phyloP scores from a whole-genome alignment of 352 stramenopile species.

The Pythium pyrilobum region DNA sequence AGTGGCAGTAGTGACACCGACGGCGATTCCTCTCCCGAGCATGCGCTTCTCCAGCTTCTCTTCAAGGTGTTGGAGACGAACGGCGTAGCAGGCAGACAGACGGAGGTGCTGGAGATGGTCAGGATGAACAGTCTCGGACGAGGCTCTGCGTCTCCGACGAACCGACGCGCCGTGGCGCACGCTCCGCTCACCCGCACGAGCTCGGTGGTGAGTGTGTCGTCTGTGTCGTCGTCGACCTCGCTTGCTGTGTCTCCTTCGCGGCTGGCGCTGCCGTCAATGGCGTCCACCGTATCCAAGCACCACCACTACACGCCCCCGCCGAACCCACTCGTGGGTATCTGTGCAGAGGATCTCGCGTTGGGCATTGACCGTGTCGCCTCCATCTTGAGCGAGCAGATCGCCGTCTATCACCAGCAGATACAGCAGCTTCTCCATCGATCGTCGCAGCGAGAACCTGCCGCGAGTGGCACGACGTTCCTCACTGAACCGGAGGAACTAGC shows the following conservation, averaged over 20 bases:
- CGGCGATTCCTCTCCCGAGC: background rate
- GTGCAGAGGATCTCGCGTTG: constrained; percentile 7
- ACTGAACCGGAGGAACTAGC: constrained; percentile 38
- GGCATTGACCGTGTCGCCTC: constrained; percentile 7
- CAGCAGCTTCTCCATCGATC: constrained; percentile 24
- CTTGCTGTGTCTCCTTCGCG: background rate
- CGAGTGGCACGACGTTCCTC: constrained; percentile 27
- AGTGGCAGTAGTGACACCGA: too few relatives aligned
- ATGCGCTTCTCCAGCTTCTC: constrained; percentile 17
- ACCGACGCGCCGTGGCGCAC: background rate
- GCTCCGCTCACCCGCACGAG: background rate
- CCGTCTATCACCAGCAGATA: constrained; percentile 7
- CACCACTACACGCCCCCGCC: background rate
- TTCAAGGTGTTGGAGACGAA: constrained; percentile 29
- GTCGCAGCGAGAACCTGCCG: constrained; percentile 7
- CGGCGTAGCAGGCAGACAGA: constrained; percentile 21
- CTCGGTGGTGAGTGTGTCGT: background rate
- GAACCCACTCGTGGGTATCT: background rate
- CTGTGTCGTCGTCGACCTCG: background rate
- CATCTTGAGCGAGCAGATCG: constrained; percentile 4
- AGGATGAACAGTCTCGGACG: background rate
- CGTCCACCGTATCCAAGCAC: background rate
- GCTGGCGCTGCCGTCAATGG: background rate
- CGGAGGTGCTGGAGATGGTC: constrained; percentile 29
- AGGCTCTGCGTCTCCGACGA: background rate